Base-by-base conservation (phyloP, 345 rosid species). In the Microthlaspi erraticum region DNA sequence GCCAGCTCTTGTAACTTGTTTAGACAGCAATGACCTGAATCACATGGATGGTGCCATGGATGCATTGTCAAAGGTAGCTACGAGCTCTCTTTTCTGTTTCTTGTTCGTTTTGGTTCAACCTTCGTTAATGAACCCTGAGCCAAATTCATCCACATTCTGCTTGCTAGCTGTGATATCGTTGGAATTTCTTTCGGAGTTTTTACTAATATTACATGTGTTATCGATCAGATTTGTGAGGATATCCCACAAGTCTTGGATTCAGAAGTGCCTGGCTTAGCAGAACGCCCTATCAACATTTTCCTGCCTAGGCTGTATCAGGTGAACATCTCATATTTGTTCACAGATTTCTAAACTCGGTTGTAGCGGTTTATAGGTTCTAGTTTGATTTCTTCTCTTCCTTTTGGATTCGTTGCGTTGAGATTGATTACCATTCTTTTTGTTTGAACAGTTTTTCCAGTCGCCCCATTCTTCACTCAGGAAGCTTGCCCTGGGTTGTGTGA, bases 1-100 rank as follows among this genome's bases (percentile, higher is more conserved):
- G 74, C 88, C 88, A 73, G 97, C 92, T 71, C 89, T 92, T 36
- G 82, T 87, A 9, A 74, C 79, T 75, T 92, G 97, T 77, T 75
- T 95, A 82, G 98, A 95, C 57, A 87, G 98, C 77, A 85, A 88
- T 82, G 93, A 89, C 19, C 61, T 81, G 4, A 83, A 92, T 81
- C 98, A 88, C 74, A 95, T 92, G 97, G 98, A 91, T 81, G 99
- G 99, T 58, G 98, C 96, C 2, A 89, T 92, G 96, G 99, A 95
- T 81, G 96, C 98, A 9, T 77, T 92, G 70, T 92, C 96, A 12
- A 95, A 91, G 99, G 98, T 91, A 17, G 48, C 57, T 72, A 32
- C 57, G 31, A 5, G 16, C 8, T 29, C n/a, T 7, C 19, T 59
- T 29, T 53, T 44, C 29, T 68, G 23, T 58, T 43, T 58, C 53